Conservation (phyloP, 179 eudicot genomes). For the Gypsophila paniculata region DNA sequence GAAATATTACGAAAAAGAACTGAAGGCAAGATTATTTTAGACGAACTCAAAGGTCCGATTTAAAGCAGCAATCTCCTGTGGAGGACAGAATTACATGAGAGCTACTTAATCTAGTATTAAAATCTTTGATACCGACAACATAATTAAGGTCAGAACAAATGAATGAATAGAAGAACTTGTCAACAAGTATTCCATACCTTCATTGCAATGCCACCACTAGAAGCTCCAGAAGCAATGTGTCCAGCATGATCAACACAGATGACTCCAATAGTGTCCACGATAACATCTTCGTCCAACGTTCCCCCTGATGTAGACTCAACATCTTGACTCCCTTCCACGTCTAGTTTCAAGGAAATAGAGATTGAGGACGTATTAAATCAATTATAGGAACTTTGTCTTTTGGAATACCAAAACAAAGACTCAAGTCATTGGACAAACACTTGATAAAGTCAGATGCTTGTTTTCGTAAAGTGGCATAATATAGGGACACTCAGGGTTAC, state of each 20-base stretch:
- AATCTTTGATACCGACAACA: background rate
- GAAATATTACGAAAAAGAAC: background rate
- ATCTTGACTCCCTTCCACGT: constrained; percentile 23
- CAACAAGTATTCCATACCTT: constrained; percentile 46
- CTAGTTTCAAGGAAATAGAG: constrained; percentile 9
- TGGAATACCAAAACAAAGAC: too few species aligned
- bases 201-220: constrained; percentile 97
- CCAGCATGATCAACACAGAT: constrained; percentile 81
- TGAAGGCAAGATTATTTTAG: background rate
- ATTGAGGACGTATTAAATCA: background rate
- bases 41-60: background rate
- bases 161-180: background rate
- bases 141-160: background rate
- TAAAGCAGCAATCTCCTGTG: too few species aligned
- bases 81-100: too few species aligned
- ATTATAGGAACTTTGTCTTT: background rate
- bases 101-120: background rate
- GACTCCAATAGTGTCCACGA: constrained; percentile 91
- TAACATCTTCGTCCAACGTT: constrained; percentile 43
- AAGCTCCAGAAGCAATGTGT: constrained; percentile 80
- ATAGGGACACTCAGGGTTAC: constrained; percentile 23
- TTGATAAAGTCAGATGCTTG: constrained; percentile 5
- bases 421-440: background rate
- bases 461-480: background rate
- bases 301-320: constrained; percentile 21